A percentile compares a stretch with the other conserved stretches of the same genome.
Evolutionary conservation across 2,329 filamentous ascomycete species (phyloP).

Genomic region (Cordyceps tenuipes): DNA sequence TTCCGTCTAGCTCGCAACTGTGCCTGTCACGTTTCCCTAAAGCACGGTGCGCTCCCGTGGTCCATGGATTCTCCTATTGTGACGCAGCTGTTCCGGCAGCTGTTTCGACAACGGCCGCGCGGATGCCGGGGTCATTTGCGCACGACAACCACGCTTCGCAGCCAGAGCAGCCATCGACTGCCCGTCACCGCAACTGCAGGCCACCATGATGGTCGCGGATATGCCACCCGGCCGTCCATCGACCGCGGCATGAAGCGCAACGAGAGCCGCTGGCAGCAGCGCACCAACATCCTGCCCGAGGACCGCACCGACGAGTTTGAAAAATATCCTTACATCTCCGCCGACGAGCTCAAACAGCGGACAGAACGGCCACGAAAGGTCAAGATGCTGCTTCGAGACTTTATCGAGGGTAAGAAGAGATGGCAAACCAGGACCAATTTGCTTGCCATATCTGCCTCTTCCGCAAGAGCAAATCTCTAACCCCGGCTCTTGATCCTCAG

Average conservation of each 20-base stretch:
- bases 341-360: conserved; percentile 64
- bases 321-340: conserved; percentile 75
- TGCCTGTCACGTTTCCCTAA: not conserved
- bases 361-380: conserved; percentile 74
- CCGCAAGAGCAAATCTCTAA: not conserved
- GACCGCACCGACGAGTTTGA: conserved; percentile 77
- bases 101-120: conserved; percentile 58
- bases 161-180: conserved; percentile 3
- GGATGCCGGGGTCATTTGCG: conserved; percentile 24
- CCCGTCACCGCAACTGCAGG: not conserved
- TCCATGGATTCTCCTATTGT: conserved; percentile 76
- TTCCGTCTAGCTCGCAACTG: not conserved
- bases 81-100: conserved; percentile 71
- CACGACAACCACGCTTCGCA: conserved; percentile 14
- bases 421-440: too few relatives aligned
- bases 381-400: conserved; percentile 96
- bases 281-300: conserved; percentile 62
- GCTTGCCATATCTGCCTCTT: too few relatives aligned
- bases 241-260: conserved; percentile 38
- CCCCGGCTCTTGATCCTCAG: conserved; percentile 34
- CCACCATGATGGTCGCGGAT: conserved; percentile 13
- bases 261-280: conserved; percentile 79
- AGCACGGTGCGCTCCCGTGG: not conserved
- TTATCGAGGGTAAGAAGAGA: conserved; percentile 67
- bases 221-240: conserved; percentile 20